Conservation (phyloP, 805 yeast genomes). For the Dipodascopsis tothii region DNA sequence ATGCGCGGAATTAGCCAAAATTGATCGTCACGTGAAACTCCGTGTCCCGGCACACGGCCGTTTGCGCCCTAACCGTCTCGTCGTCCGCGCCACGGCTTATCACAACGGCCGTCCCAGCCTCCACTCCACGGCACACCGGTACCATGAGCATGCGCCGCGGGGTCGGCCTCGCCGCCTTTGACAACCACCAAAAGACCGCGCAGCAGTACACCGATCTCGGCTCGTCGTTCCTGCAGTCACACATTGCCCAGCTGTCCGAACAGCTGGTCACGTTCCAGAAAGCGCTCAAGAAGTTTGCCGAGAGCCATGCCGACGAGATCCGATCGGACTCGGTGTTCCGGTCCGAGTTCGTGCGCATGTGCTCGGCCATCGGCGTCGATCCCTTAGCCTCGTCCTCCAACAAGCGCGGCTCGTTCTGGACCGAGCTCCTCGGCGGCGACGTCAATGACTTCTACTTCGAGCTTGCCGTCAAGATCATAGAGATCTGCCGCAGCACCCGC, state of each 20-base stretch:
- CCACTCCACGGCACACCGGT: background rate
- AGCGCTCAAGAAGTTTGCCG: slow-evolving; percentile 67
- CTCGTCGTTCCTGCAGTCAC: slow-evolving; percentile 42
- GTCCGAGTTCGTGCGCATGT: slow-evolving; percentile 64
- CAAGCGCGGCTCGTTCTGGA: slow-evolving; percentile 32
- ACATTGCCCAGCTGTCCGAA: slow-evolving; percentile 53
- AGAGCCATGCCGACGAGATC: slow-evolving; percentile 62
- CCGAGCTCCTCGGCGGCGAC: slow-evolving; percentile 32
- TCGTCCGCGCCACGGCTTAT: too few relatives aligned
- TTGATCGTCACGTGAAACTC: too few relatives aligned
- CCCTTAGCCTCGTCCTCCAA: slow-evolving; percentile 44
- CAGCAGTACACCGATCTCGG: slow-evolving; percentile 47
- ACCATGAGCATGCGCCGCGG: slow-evolving; percentile 20
- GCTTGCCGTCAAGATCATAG: slow-evolving; percentile 66
- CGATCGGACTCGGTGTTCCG: slow-evolving; percentile 57
- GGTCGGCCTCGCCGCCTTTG: slow-evolving; percentile 45
- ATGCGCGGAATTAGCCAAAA: too few relatives aligned
- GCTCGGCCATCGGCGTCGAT: slow-evolving; percentile 76
- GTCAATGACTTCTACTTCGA: slow-evolving; percentile 55
- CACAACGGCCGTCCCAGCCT: too few relatives aligned
- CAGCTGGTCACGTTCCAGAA: slow-evolving; percentile 73
- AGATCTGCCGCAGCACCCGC: slow-evolving; percentile 61
- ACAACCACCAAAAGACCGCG: slow-evolving; percentile 32
- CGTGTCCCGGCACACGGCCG: too few relatives aligned
- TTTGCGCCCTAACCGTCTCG: too few relatives aligned